Evolutionary conservation across 2,329 filamentous ascomycete genomes (phyloP).

Genomic region (Diaporthe sp.): DNA sequence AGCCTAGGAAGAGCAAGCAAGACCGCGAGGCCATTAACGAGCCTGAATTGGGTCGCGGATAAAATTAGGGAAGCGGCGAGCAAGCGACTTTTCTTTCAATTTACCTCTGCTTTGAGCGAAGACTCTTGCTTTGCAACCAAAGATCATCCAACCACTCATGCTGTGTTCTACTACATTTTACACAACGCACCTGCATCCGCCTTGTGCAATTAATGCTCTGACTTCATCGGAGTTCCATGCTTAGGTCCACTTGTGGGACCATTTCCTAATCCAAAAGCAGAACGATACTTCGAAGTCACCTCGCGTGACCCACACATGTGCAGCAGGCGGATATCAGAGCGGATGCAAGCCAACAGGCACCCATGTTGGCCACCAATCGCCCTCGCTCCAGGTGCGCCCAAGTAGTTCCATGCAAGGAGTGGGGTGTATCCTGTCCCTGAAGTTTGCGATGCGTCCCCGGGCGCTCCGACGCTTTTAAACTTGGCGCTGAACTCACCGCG

Average conservation of each 20-base stretch:
- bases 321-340: neutral
- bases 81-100: too few species aligned
- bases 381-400: neutral
- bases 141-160: too few species aligned
- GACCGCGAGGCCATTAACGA: too few species aligned
- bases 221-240: too few species aligned
- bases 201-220: neutral
- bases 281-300: neutral
- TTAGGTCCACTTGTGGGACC: neutral
- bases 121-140: too few species aligned
- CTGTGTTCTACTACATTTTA: too few species aligned
- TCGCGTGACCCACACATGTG: neutral
- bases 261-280: neutral
- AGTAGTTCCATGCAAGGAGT: neutral
- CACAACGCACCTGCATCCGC: too few species aligned
- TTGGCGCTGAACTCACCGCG: neutral
- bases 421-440: neutral
- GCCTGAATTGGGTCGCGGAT: too few species aligned
- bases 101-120: too few species aligned
- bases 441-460: neutral
- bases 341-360: neutral
- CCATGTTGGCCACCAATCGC: constrained; percentile 2
- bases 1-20: too few species aligned
- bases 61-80: too few species aligned
- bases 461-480: neutral